Conservation (phyloP, 1,284 basidiomycete genomes). For the Ganoderma meredithae region DNA sequence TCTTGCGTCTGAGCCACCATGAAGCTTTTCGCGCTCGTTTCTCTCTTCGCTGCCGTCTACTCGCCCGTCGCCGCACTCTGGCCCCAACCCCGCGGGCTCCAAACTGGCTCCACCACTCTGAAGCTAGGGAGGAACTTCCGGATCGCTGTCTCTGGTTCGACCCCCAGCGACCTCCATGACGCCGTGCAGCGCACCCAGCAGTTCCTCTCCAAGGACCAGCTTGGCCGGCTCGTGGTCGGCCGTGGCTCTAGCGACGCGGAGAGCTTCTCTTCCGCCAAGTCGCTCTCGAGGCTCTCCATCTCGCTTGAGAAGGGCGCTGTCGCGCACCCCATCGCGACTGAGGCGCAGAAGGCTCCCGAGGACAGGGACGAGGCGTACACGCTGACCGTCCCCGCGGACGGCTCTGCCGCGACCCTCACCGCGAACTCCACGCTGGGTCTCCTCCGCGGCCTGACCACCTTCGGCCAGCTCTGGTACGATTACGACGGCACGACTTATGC, state of each 20-base stretch:
- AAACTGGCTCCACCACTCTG: constrained; percentile 58
- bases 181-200: constrained; percentile 52
- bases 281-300: constrained; percentile 47
- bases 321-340: constrained; percentile 55
- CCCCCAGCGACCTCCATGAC: constrained; percentile 54
- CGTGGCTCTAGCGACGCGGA: constrained; percentile 52
- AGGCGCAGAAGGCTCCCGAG: constrained; percentile 61
- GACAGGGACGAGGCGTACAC: constrained; percentile 72
- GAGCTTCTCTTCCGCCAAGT: constrained; percentile 41
- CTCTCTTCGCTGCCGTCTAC: constrained; percentile 34
- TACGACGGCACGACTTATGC: constrained; percentile 59
- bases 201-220: constrained; percentile 51
- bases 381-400: constrained; percentile 67
- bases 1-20: constrained; percentile 24
- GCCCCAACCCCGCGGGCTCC: constrained; percentile 65
- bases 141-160: constrained; percentile 45
- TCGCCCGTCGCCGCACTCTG: constrained; percentile 52
- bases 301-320: constrained; percentile 46
- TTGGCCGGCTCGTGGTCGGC: constrained; percentile 56
- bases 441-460: constrained; percentile 84
- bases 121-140: constrained; percentile 56
- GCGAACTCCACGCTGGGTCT: constrained; percentile 82
- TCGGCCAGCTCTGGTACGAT: constrained; percentile 81
- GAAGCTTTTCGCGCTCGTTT: constrained; percentile 34
- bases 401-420: constrained; percentile 62